phyloP scores from a whole-genome alignment of 495 filamentous ascomycete species.

The Platismatia glauca region DNA sequence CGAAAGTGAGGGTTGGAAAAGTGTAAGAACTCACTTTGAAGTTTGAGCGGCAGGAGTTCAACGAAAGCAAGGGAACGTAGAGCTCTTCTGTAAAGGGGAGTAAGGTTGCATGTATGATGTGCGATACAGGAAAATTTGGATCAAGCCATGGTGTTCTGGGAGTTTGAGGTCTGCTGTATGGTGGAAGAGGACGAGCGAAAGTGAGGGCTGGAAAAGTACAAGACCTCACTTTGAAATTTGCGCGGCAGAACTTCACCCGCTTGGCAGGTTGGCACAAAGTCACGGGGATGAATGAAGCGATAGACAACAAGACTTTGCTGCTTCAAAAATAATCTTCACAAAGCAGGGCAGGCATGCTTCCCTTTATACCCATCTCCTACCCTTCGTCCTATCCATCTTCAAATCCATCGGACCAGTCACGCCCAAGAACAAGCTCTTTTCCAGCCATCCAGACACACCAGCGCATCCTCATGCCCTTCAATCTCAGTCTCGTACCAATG shows the following conservation, averaged over 20 bases:
- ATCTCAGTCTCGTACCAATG: neutral
- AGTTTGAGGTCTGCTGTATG: neutral
- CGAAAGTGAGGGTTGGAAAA: slow-evolving; percentile 6
- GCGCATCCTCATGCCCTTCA: neutral
- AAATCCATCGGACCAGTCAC: neutral
- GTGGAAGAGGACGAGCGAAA: neutral
- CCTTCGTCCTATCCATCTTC: neutral
- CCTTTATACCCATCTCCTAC: slow-evolving; percentile 5
- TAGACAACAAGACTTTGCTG: neutral
- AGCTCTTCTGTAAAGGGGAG: neutral
- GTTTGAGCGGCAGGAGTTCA: neutral
- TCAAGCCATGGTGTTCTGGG: neutral
- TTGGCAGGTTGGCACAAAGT: neutral
- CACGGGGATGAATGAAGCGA: neutral
- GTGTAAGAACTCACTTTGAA: neutral
- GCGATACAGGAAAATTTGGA: neutral
- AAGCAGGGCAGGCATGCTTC: neutral
- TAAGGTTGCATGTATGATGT: neutral
- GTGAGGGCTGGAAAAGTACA: slow-evolving; percentile 1
- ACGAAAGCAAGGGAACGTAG: neutral
- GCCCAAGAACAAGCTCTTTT: neutral
- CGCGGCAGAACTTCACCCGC: neutral
- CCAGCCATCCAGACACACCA: neutral
- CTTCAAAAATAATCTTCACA: neutral
- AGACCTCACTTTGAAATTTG: slow-evolving; percentile 1